Conservation (phyloP, 2,329 filamentous ascomycete genomes). For the Colletotrichum sp. region DNA sequence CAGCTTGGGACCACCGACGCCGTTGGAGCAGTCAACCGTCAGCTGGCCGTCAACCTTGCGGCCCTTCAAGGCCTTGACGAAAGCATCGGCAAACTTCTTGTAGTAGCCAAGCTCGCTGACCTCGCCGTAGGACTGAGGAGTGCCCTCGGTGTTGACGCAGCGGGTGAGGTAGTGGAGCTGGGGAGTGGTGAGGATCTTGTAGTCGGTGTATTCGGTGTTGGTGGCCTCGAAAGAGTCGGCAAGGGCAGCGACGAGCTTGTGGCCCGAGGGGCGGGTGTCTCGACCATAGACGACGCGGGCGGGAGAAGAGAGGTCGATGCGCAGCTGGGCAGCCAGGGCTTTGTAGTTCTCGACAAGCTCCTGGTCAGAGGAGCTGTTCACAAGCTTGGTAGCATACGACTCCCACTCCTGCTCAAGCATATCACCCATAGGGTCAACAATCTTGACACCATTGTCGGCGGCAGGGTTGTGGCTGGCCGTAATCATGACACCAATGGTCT, state of each 20-base stretch:
- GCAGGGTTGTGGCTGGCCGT: conserved; percentile 93
- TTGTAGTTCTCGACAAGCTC: conserved; percentile 79
- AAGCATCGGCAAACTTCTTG: conserved; percentile 85
- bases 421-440: conserved; percentile 96
- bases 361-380: conserved; percentile 81
- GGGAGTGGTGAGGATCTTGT: conserved; percentile 93
- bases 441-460: conserved; percentile 90
- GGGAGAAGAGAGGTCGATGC: conserved; percentile 72
- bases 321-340: conserved; percentile 75
- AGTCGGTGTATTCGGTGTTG: conserved; percentile 78
- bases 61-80: conserved; percentile 81
- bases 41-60: conserved; percentile 76
- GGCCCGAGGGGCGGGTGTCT: conserved; percentile 92
- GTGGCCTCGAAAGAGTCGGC: conserved; percentile 80
- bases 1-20: conserved; percentile 92
- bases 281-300: conserved; percentile 88
- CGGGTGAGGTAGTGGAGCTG: conserved; percentile 97
- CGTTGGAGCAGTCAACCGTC: conserved; percentile 94
- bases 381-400: conserved; percentile 82
- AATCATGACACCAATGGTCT: conserved; percentile 96
- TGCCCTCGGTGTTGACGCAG: conserved; percentile 91
- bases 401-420: conserved; percentile 99
- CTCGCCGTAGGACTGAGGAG: conserved; percentile 85
- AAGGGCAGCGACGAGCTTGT: conserved; percentile 80
- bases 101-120: conserved; percentile 94